These are phyloP conservation scores for Penicillium sp. DNA, from an alignment of 2,329 filamentous ascomycete genomes.

Conservation along the genomic window DNA sequence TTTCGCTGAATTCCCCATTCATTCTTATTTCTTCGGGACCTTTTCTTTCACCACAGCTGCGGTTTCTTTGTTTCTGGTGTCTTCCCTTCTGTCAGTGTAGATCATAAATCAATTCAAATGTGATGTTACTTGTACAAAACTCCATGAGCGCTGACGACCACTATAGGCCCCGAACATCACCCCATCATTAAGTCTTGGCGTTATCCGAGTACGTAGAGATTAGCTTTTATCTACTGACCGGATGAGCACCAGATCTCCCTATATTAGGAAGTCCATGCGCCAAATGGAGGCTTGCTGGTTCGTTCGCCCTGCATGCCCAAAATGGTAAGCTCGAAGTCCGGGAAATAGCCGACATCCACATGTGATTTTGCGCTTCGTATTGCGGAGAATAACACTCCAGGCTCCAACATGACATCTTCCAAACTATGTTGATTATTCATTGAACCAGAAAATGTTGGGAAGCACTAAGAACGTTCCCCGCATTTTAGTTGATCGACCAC, in stretches of 20 bases:
- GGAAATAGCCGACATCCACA: not conserved
- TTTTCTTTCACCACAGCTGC: constrained; percentile 7
- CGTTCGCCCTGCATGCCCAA: constrained; percentile 21
- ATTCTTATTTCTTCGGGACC: not conserved
- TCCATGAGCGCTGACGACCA: not conserved
- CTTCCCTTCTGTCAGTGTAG: not conserved
- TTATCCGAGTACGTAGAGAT: not conserved
- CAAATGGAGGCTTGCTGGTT: constrained; percentile 16
- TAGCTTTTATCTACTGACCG: not conserved
- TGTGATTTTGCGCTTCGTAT: constrained; percentile 12
- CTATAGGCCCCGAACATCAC: not conserved
- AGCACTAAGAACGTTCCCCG: constrained; percentile 19
- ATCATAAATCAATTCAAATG: not conserved
- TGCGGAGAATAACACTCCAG: not conserved
- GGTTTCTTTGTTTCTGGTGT: not conserved
- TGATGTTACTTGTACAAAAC: not conserved
- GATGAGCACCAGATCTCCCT: not conserved
- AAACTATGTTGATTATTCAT: not conserved
- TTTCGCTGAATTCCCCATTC: not conserved
- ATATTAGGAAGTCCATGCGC: constrained; percentile 8
- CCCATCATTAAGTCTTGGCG: not conserved
- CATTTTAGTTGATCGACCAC: constrained; percentile 15
- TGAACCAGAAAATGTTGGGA: constrained; percentile 15
- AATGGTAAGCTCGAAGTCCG: constrained; percentile 13
- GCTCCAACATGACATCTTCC: constrained; percentile 3